These are phyloP conservation scores for Alternaria arbusti DNA, from an alignment of 2,329 filamentous ascomycete species.

Conservation along the genomic window DNA sequence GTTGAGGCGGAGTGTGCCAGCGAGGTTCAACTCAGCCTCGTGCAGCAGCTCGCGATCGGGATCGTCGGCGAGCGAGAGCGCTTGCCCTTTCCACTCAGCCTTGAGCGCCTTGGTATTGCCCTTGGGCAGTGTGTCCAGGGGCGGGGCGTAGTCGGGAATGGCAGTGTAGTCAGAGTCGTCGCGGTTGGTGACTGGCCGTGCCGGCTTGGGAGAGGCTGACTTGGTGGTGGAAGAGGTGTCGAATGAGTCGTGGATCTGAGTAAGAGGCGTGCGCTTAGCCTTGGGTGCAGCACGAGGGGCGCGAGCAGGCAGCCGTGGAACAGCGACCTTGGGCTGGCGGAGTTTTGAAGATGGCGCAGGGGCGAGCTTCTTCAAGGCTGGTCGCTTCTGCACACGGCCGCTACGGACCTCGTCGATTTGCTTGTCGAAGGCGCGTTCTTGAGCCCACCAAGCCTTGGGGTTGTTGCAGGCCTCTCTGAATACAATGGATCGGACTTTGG, in stretches of 20 bases:
- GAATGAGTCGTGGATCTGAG: constrained; percentile 42
- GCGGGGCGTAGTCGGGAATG: constrained; percentile 76
- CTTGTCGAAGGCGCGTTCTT: constrained; percentile 61
- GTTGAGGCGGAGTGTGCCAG: constrained; percentile 79
- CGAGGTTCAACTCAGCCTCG: constrained; percentile 76
- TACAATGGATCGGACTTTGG: constrained; percentile 44
- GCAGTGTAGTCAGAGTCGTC: constrained; percentile 82
- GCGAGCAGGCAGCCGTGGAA: constrained; percentile 41
- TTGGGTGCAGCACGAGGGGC: constrained; percentile 43
- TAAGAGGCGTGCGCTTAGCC: constrained; percentile 44
- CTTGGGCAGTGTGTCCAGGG: constrained; percentile 66
- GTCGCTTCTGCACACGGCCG: constrained; percentile 51
- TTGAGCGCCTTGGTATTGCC: constrained; percentile 74
- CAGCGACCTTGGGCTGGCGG: constrained; percentile 42
- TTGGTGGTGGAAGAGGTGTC: constrained; percentile 32
- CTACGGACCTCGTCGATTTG: constrained; percentile 13
- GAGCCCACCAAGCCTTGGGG: constrained; percentile 47
- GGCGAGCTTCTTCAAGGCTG: constrained; percentile 45
- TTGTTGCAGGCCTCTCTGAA: constrained; percentile 46
- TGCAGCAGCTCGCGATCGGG: constrained; percentile 74
- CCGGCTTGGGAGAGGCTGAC: constrained; percentile 47
- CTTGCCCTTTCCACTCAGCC: constrained; percentile 84
- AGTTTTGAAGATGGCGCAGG: constrained; percentile 44
- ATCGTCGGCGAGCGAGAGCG: constrained; percentile 72
- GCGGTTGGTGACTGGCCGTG: constrained; percentile 64